These are phyloP conservation scores for Lactifluus subvellereus DNA, from an alignment of 768 basidiomycete species.

Conservation along the genomic window DNA sequence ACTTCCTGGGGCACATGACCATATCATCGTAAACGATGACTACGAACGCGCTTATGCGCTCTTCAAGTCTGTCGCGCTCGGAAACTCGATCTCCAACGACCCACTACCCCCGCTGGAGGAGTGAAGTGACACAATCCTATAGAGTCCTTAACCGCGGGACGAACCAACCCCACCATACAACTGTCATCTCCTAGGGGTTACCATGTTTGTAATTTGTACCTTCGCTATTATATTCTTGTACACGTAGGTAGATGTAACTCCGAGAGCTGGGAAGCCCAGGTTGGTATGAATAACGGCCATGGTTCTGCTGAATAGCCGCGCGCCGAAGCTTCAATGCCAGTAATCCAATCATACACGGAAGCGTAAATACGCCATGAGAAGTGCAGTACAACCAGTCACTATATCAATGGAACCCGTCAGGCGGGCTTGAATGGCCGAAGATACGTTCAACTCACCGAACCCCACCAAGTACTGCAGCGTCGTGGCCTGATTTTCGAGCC, in stretches of 20 bases:
- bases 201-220: too few relatives aligned
- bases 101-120: slow-evolving; percentile 60
- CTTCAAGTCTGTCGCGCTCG: slow-evolving; percentile 74
- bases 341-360: slow-evolving; percentile 42
- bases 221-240: neutral
- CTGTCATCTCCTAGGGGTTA: neutral
- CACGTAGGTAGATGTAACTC: neutral
- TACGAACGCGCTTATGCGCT: slow-evolving; percentile 73
- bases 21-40: slow-evolving; percentile 88
- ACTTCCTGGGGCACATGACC: slow-evolving; percentile 65
- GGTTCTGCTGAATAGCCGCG: neutral
- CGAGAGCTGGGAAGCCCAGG: slow-evolving; percentile 3
- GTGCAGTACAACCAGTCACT: slow-evolving; percentile 83
- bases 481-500: slow-evolving; percentile 49
- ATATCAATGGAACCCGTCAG: slow-evolving; percentile 20
- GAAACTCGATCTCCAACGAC: slow-evolving; percentile 57
- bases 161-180: neutral
- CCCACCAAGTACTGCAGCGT: slow-evolving; percentile 85
- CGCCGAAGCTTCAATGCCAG: neutral
- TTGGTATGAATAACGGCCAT: neutral
- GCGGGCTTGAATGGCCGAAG: neutral
- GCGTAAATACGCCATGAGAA: slow-evolving; percentile 83
- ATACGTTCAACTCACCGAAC: slow-evolving; percentile 52
- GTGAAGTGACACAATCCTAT: slow-evolving; percentile 24
- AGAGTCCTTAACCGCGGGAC: neutral